These are phyloP conservation scores for Musa itinerans DNA, from an alignment of 176 grass and related monocot genomes.

Conservation along the genomic window DNA sequence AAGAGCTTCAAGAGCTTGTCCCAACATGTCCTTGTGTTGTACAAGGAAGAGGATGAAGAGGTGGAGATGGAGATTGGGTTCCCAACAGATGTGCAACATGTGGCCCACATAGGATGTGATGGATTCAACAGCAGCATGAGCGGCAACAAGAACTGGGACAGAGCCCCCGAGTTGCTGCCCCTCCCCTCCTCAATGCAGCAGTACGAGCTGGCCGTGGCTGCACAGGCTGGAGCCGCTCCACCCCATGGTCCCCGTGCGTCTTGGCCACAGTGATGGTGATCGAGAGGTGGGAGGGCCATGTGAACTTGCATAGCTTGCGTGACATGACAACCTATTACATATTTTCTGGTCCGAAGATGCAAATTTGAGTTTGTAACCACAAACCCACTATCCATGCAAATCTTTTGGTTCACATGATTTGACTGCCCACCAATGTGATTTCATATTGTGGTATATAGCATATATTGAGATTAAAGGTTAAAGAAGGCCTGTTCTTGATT, in stretches of 20 bases:
- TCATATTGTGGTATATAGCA: background rate
- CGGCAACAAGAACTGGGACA: conserved; percentile 28
- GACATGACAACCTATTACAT: background rate
- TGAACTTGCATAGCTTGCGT: background rate
- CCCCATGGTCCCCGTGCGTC: background rate
- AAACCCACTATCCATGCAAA: too few relatives aligned
- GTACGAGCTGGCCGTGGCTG: conserved; percentile 70
- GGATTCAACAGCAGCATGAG: conserved; percentile 21
- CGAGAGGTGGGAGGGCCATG: background rate
- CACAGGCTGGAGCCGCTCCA: conserved; percentile 15
- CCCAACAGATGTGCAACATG: conserved; percentile 85
- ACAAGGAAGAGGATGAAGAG: conserved; percentile 43
- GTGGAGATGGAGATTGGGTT: conserved; percentile 85
- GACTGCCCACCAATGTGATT: background rate
- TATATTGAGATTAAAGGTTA: background rate
- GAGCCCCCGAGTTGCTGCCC: conserved; percentile 39
- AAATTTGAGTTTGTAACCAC: too few relatives aligned
- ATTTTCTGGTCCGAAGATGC: background rate
- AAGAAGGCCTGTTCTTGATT: background rate
- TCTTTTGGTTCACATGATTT: conserved; percentile 10
- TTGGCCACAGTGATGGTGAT: background rate
- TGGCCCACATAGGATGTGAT: conserved; percentile 80
- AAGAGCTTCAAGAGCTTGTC: conserved; percentile 74
- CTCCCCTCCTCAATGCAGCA: conserved; percentile 51
- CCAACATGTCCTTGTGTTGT: conserved; percentile 45